Conservation (phyloP, 148 eudicot species). For the Simmondsia chinensis region DNA sequence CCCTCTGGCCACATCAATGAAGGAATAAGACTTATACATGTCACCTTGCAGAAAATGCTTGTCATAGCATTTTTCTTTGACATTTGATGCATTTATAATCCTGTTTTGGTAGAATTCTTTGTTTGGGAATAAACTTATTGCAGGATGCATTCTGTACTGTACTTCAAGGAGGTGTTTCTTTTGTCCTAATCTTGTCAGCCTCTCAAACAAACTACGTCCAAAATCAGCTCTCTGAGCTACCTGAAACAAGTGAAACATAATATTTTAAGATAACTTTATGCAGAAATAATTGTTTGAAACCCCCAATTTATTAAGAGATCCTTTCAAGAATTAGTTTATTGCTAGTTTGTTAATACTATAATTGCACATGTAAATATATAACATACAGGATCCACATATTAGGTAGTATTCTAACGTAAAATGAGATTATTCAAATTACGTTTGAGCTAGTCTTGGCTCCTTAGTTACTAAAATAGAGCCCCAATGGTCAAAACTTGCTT, state of each 20-base stretch:
- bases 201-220: conserved; percentile 54
- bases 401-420: too few relatives aligned
- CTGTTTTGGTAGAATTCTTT: conserved; percentile 18
- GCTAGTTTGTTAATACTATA: too few relatives aligned
- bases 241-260: conserved; percentile 16
- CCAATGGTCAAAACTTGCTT: too few relatives aligned
- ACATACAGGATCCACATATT: too few relatives aligned
- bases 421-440: too few relatives aligned
- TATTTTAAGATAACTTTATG: too few relatives aligned
- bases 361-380: too few relatives aligned
- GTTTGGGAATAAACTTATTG: conserved; percentile 45
- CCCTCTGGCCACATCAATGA: conserved; percentile 35
- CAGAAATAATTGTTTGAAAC: too few relatives aligned
- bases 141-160: conserved; percentile 62
- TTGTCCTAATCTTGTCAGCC: conserved; percentile 30
- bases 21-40: conserved; percentile 28
- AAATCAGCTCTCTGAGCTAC: conserved; percentile 29
- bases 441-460: too few relatives aligned
- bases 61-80: conserved; percentile 6
- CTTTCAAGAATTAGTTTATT: too few relatives aligned
- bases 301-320: too few relatives aligned
- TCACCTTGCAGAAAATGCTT: conserved; percentile 17
- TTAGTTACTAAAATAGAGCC: too few relatives aligned
- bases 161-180: conserved; percentile 35
- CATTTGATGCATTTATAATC: conserved; percentile 22